Evolutionary conservation across 345 rosid genomes (phyloP), one percentile per base, ranked within the genome.

Genomic region (Eutrema japonicum): DNA sequence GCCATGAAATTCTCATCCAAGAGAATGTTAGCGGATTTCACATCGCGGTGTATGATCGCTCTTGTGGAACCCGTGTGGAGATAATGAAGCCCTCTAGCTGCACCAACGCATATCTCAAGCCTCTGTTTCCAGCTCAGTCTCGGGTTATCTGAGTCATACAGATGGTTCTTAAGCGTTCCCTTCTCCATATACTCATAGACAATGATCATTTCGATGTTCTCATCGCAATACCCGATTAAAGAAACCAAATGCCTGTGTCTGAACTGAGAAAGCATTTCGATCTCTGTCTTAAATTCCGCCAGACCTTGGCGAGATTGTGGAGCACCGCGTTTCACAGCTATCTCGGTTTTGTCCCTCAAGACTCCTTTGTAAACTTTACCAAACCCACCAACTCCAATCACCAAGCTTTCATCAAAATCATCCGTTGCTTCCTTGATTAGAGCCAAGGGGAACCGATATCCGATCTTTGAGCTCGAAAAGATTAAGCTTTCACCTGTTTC

Each of bases 181-280:
- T 84, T 85, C 67, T 80, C 86, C 89, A 89, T 87, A 80, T 72
- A 89, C 70, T 89, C 95, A 2, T 89, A 89, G 14, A 89, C 83
- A 59, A 89, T 83, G 69, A 89, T 89, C 92, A 87, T 80, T 78
- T 87, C 92, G 9, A 78, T 77, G 40, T 70, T 74, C 29, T 86
- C 94, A 48, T 86, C 87, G 42, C 91, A 86, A 57, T 86, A 88
- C 11, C 90, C 88, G 16, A 85, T 85, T 11, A 89, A 71, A 62
- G 92, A 84, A 18, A 87, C 95, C 79, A 89, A 77, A 75, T 89
- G 95, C 8, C 95, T 78, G 71, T 89, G 92, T 43, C 95, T 77
- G 13, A 89, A 82, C 78, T 83, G 88, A 60, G 95, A 85, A 11
- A 89, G 71, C 95, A 89, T 87, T 57, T 87, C 84, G 8, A 89